These are phyloP conservation scores for Metschnikowia cubensis DNA, from an alignment of 805 yeast species.

Conservation along the genomic window DNA sequence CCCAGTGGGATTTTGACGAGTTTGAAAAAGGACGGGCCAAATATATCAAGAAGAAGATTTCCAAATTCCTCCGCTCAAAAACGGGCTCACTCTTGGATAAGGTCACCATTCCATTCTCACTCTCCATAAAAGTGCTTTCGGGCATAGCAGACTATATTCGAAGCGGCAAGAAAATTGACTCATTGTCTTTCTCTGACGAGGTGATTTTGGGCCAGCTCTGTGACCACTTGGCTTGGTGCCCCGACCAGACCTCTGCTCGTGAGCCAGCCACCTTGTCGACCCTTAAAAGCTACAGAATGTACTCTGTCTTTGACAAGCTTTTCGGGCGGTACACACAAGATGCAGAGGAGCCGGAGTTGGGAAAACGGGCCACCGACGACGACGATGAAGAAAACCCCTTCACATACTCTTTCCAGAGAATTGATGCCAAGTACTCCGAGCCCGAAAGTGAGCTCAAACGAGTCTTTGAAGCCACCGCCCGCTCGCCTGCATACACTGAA, in stretches of 20 bases:
- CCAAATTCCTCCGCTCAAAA: slow-evolving; percentile 1
- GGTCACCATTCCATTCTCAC: background rate
- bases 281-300: background rate
- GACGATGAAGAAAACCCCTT: background rate
- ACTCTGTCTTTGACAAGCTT: slow-evolving; percentile 3
- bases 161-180: background rate
- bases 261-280: background rate
- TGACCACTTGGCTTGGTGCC: background rate
- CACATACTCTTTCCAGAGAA: slow-evolving; percentile 11
- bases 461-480: background rate
- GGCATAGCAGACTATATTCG: slow-evolving; percentile 1
- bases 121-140: background rate
- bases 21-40: background rate
- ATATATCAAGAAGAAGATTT: slow-evolving; percentile 1
- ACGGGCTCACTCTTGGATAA: slow-evolving; percentile 2
- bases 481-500: background rate
- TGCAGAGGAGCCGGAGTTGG: background rate
- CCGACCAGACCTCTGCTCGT: background rate
- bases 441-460: background rate
- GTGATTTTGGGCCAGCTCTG: background rate
- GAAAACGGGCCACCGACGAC: background rate
- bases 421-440: slow-evolving; percentile 4
- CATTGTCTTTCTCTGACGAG: background rate
- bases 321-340: background rate
- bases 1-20: slow-evolving; percentile 3